Percentiles rank a stretch among this genome's conserved stretches.
phyloP scores from a whole-genome alignment of 352 stramenopile genomes.

The Phytophthora capsici region DNA sequence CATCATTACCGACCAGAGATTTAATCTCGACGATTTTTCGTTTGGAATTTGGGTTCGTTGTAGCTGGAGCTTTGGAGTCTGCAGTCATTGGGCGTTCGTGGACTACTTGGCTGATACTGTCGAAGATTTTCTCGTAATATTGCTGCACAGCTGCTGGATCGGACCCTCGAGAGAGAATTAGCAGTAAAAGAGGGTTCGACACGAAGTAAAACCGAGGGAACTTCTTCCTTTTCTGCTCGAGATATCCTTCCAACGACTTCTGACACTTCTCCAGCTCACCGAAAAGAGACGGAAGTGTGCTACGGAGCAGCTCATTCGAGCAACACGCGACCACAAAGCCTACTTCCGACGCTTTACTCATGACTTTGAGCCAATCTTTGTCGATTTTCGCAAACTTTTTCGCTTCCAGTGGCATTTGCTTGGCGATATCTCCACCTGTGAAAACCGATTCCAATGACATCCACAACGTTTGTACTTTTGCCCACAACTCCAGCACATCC shows the following conservation, averaged over 20 bases:
- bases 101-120: conserved; percentile 78
- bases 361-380: conserved; percentile 93
- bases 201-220: conserved; percentile 95
- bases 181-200: conserved; percentile 89
- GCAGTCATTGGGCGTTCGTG: conserved; percentile 49
- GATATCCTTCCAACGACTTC: conserved; percentile 91
- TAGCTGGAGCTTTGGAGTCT: conserved; percentile 8
- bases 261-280: conserved; percentile 92
- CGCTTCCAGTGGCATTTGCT: conserved; percentile 92
- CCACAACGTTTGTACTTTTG: conserved; percentile 93
- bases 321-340: conserved; percentile 81
- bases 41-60: conserved; percentile 40
- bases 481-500: conserved; percentile 90
- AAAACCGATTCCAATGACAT: conserved; percentile 92
- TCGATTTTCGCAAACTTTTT: conserved; percentile 95
- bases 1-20: conserved; percentile 67
- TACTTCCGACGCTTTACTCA: conserved; percentile 84
- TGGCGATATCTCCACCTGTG: conserved; percentile 92
- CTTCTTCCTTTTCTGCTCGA: conserved; percentile 92
- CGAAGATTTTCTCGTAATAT: conserved; percentile 91
- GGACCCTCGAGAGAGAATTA: conserved; percentile 89
- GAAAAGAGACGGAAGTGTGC: conserved; percentile 88
- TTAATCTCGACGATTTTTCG: conserved; percentile 82
- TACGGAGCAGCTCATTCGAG: conserved; percentile 85
- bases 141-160: conserved; percentile 81